Base-by-base conservation (phyloP, 2,329 filamentous ascomycete species). In the Aspergillus pseudoviridinutans region DNA sequence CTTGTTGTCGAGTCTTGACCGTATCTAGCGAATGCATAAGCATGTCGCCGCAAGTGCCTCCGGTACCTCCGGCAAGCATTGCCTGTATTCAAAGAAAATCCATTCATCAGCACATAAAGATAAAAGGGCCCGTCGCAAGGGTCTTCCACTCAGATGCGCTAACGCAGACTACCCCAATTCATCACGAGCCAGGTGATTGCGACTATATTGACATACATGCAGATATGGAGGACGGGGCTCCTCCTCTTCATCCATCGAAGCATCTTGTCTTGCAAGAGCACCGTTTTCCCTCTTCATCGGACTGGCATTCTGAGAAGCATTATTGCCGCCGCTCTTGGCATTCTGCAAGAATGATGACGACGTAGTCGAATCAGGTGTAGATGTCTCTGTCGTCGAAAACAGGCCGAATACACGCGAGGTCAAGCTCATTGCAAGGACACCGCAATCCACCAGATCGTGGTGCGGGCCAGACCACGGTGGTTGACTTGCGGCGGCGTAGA, bases 11-110 rank as follows among this genome's bases (percentile, higher is more conserved):
- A 50, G 94, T 99, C 79, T 99, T 99, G 68, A 99, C 94, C 0
- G 94, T 99, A 75, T 99, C 94, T 70, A 99, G 84, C 49, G 93
- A 97, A 79, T 99, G 94, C 94, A 99, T 99, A 64, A 99, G 80
- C 84, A 99, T 89, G 75, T 99, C 94, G 58, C 95, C 94, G 56
- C 89, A 95, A 17, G 90, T 92, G 54, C 94, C 94, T 70, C 95
- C 94, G 54, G 95, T 80, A 59, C 93, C 94, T 70, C 94, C 94
- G 35, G 94, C 94, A 69, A 99, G 82, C 92, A 97, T 99, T 73
- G 90, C 87, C 91, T 96, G 67, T 55, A 60, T 51, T 49, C 50
- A 24, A 24, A 42, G n/a, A 25, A 28, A 55, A 54, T 47, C 29
- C 24, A 17, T 28, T 47, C 17, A 58, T 52, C 50, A 56, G 65